phyloP scores from a whole-genome alignment of 164 flowering plant species.

The Liquidambar formosana region DNA sequence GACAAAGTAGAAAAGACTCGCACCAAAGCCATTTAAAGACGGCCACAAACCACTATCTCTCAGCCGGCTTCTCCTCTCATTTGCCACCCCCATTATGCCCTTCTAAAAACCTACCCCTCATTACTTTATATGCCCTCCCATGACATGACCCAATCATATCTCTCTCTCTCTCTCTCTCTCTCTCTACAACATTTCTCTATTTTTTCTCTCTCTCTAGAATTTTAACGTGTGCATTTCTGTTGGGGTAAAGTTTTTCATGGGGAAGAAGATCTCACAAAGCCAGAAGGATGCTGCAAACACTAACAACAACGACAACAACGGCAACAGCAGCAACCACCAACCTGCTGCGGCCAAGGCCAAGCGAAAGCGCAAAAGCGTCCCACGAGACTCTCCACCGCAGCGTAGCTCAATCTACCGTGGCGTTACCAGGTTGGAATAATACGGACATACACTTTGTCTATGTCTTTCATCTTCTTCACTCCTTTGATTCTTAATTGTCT shows the following conservation, averaged over 20 bases:
- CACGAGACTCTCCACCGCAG: slow-evolving; percentile 81
- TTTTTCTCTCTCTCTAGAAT: background rate
- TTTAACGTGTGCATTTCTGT: background rate
- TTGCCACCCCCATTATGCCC: no score
- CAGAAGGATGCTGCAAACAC: slow-evolving; percentile 21
- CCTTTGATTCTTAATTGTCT: background rate
- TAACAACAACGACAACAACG: slow-evolving; percentile 7
- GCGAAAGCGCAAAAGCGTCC: slow-evolving; percentile 69
- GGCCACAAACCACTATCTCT: no score
- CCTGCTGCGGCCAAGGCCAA: slow-evolving; percentile 40
- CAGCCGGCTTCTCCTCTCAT: no score
- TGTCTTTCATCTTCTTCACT: background rate
- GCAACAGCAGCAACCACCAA: background rate
- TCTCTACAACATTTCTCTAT: background rate
- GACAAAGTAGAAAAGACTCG: no score
- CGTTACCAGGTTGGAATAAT: slow-evolving; percentile 65
- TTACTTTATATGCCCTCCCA: no score
- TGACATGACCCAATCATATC: no score
- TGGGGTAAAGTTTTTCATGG: slow-evolving; percentile 32
- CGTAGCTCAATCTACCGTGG: slow-evolving; percentile 89
- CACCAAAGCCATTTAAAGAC: no score
- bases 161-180: background rate
- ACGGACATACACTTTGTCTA: no score
- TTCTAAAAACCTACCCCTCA: no score
- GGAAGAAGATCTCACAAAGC: slow-evolving; percentile 35